Base-by-base conservation (phyloP, 2,329 filamentous ascomycete species). In the Dendrostoma leiphaemia region DNA sequence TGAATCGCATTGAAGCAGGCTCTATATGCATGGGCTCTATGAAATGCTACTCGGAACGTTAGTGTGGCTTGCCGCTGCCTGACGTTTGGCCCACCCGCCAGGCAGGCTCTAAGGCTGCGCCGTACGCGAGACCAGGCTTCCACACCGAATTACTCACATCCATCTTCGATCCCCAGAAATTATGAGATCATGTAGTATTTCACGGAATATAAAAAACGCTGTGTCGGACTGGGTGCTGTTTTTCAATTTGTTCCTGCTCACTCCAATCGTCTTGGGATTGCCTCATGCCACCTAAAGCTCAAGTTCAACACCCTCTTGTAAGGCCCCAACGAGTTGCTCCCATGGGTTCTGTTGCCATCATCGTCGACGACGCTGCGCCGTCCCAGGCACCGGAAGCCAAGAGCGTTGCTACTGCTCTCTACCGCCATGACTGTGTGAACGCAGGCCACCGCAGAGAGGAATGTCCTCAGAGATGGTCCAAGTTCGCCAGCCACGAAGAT, bases 391-490 rank as follows among this genome's bases (percentile, higher is more conserved):
- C 21, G 5, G 19, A 4, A 19, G 37, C 19, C 3, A 26, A 40
- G 4, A 47, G 29, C 38, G 41, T 32, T 4, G 56, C 55, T 31
- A 59, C 53, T 19, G 55, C 56, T 19, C 55, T 63, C 41, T 67
- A 64, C 45, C 47, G 55, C 4, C 65, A 68, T 24, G 35, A 59
- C 35, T 69, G 67, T 53, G 8, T 37, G 26, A 54, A 59, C 5
- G 58, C 49, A 2, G 40, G 19, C 32, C 12, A 19, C 32, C 38
- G 40, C 15, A 32, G 32, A 13, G 15, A 21, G 3, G 29, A 46
- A 19, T 69, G 67, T 41, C 65, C 62, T 1, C 1, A 38, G 2
- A 61, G 66, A 31, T 71, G 66, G 68, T 65, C 62, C 10, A 64
- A 65, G 48, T 67, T 61, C 29, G 57, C 60, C 44, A 56, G 61